A percentile compares a stretch with the other conserved stretches of the same genome.
phyloP scores from a whole-genome alignment of 441 rosid species.

The Adansonia gregorii region DNA sequence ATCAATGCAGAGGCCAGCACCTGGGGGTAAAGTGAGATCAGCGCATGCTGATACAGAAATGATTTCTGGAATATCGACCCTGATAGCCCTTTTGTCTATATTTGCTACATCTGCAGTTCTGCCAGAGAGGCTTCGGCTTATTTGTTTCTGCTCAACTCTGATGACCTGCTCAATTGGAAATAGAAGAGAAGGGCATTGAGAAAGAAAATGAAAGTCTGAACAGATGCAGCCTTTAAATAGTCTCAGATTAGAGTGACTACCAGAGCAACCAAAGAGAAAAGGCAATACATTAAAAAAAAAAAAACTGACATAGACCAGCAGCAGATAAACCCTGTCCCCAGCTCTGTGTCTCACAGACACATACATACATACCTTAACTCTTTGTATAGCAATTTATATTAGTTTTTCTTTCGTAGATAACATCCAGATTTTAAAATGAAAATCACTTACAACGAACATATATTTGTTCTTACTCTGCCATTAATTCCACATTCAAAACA shows the following conservation, averaged over 20 bases:
- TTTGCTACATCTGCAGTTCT: constrained; percentile 48
- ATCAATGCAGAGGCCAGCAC: constrained; percentile 93
- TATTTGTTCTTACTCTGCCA: not conserved
- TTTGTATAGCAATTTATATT: not conserved
- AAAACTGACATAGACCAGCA: not conserved
- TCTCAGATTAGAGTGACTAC: not conserved
- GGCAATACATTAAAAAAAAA: not conserved
- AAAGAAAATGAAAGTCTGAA: constrained; percentile 17
- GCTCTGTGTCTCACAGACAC: not conserved
- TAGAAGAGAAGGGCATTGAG: not conserved
- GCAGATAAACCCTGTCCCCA: not conserved
- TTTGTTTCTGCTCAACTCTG: constrained; percentile 51
- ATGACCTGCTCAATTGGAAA: constrained; percentile 8
- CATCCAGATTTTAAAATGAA: constrained; percentile 5
- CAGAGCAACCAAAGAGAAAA: not conserved
- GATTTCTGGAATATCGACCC: constrained; percentile 74
- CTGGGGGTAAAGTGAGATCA: constrained; percentile 93
- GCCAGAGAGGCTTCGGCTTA: constrained; percentile 60
- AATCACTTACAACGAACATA: not conserved
- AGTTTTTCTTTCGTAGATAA: constrained; percentile 5
- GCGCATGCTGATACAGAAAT: constrained; percentile 87
- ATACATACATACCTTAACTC: not conserved
- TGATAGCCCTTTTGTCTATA: constrained; percentile 61
- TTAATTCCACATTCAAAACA: not conserved
- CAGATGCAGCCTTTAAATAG: not conserved